These are phyloP conservation scores for Saccharomyces hybrid DNA, from an alignment of 1,139 yeast genomes.

Conservation along the genomic window DNA sequence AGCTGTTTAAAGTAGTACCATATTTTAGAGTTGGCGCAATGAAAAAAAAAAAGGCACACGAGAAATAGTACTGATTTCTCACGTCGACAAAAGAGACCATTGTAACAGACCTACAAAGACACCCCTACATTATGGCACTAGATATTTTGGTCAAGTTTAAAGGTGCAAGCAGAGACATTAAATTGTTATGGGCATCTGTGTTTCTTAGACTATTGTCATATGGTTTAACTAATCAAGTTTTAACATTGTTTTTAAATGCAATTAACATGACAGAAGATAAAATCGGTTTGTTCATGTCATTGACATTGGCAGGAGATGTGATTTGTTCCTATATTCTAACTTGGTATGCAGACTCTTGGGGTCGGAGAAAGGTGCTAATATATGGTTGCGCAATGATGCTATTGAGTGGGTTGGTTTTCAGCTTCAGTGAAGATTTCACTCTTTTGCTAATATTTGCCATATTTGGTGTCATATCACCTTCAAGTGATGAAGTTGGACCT, in stretches of 20 bases:
- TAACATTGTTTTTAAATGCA: constrained; percentile 59
- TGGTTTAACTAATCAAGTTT: constrained; percentile 75
- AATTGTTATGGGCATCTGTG: constrained; percentile 62
- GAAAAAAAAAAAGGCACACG: background rate
- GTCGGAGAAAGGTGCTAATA: constrained; percentile 59
- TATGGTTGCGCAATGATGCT: constrained; percentile 67
- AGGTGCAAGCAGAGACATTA: constrained; percentile 43
- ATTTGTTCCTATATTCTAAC: constrained; percentile 62
- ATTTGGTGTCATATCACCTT: constrained; percentile 74
- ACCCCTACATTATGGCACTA: background rate
- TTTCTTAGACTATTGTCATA: constrained; percentile 69
- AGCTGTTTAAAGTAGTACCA: too few species aligned
- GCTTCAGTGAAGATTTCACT: constrained; percentile 43
- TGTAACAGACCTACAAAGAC: background rate
- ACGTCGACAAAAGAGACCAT: background rate
- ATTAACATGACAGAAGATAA: constrained; percentile 48
- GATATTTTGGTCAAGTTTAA: constrained; percentile 5
- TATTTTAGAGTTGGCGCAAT: background rate
- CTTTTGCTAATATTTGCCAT: constrained; percentile 57
- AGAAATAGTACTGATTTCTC: background rate
- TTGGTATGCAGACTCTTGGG: constrained; percentile 72
- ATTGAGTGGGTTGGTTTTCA: constrained; percentile 59
- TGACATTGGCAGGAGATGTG: constrained; percentile 77
- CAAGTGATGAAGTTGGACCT: constrained; percentile 92
- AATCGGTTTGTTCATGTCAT: constrained; percentile 78